Percentiles rank a stretch among this genome's conserved stretches.
Conservation (phyloP, 2,329 filamentous ascomycete species). For the Pseudopyricularia cyperi region DNA sequence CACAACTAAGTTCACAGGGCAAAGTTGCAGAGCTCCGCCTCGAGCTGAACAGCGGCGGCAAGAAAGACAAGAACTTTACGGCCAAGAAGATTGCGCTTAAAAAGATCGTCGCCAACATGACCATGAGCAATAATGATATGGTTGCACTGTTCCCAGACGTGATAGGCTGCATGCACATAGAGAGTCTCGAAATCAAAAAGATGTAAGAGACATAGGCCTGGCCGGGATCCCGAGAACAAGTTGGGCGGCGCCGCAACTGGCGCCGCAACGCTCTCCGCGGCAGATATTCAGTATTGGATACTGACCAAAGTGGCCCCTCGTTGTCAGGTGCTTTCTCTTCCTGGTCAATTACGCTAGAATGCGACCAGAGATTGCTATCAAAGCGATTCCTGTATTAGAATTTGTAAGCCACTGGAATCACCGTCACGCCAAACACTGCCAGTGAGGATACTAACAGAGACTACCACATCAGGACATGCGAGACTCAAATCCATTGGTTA, state of each 20-base stretch:
- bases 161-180: constrained; percentile 88
- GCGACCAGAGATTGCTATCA: constrained; percentile 86
- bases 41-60: constrained; percentile 83
- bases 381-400: constrained; percentile 78
- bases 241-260: no score
- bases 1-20: constrained; percentile 62
- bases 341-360: constrained; percentile 93
- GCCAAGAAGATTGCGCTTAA: constrained; percentile 97
- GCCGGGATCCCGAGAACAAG: no score
- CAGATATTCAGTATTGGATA: neutral
- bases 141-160: constrained; percentile 92
- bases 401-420: constrained; percentile 35
- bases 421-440: neutral
- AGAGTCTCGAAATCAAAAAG: constrained; percentile 96
- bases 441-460: constrained; percentile 7
- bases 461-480: constrained; percentile 62
- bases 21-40: constrained; percentile 95
- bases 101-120: constrained; percentile 99
- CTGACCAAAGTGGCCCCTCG: neutral
- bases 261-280: no score
- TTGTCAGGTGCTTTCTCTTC: constrained; percentile 82
- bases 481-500: constrained; percentile 81
- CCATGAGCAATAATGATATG: constrained; percentile 99
- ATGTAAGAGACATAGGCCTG: constrained; percentile 52
- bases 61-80: constrained; percentile 95